These are phyloP conservation scores for Prunus mume DNA, from an alignment of 306 rosid genomes.

Conservation along the genomic window DNA sequence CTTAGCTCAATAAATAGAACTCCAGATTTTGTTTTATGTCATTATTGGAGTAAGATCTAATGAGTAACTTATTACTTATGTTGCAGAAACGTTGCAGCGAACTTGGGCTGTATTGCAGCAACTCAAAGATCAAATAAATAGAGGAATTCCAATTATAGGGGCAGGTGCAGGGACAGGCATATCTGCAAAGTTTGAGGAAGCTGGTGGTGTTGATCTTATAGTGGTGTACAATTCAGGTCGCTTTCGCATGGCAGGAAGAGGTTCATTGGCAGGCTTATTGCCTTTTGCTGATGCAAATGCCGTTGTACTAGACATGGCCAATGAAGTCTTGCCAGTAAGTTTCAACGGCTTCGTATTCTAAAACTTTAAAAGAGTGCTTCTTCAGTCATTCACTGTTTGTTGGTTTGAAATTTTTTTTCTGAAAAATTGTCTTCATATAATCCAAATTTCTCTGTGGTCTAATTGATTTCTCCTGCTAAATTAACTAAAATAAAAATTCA, in stretches of 20 bases:
- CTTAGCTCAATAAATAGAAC: not conserved
- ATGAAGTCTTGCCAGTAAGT: constrained; percentile 89
- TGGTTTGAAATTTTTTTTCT: not conserved
- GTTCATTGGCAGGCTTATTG: constrained; percentile 84
- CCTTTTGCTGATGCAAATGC: constrained; percentile 98
- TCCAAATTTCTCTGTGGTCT: not conserved
- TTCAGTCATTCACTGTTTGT: not conserved
- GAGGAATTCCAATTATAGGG: constrained; percentile 76
- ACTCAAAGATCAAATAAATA: constrained; percentile 58
- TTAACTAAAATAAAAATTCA: not conserved
- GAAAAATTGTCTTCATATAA: not conserved
- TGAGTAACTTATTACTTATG: constrained; percentile 11
- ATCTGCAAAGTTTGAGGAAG: constrained; percentile 98
- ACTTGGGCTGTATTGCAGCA: constrained; percentile 65
- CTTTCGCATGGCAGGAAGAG: constrained; percentile 97
- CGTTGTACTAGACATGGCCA: constrained; percentile 87
- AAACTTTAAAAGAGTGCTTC: constrained; percentile 1
- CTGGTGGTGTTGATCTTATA: constrained; percentile 87
- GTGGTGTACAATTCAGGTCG: constrained; percentile 91
- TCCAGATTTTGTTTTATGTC: not conserved
- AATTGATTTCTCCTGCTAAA: not conserved
- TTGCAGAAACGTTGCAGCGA: constrained; percentile 71
- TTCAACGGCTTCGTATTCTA: constrained; percentile 24
- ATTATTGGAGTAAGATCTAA: not conserved
- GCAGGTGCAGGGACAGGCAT: constrained; percentile 97